Percentiles rank a stretch among this genome's conserved stretches.
Conservation (phyloP, 345 rosid species). For the Arabidopsis suecica region DNA sequence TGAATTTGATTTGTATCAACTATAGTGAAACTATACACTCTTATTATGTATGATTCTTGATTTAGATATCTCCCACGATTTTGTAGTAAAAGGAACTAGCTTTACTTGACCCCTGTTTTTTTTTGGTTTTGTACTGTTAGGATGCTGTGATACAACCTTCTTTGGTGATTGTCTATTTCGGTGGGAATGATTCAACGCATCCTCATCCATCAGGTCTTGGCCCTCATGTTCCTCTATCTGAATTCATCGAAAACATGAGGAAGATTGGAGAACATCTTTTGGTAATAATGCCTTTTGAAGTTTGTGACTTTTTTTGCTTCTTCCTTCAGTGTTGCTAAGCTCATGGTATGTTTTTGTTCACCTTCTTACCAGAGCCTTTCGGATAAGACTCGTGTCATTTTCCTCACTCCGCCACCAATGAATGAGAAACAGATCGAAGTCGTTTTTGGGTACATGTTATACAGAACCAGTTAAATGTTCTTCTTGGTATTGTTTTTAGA, state of each 20-base stretch:
- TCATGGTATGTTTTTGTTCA: slow-evolving; percentile 10
- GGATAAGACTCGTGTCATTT: slow-evolving; percentile 63
- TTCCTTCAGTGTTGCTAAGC: background rate
- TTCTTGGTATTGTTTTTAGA: background rate
- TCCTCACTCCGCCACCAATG: slow-evolving; percentile 75
- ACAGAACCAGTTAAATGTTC: background rate
- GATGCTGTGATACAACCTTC: slow-evolving; percentile 74
- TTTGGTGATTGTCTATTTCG: slow-evolving; percentile 88
- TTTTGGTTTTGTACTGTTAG: slow-evolving; percentile 42
- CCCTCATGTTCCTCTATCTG: slow-evolving; percentile 88
- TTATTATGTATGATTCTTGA: slow-evolving; percentile 8
- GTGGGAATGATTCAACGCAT: slow-evolving; percentile 84
- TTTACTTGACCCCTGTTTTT: slow-evolving; percentile 8
- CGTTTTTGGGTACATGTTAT: slow-evolving; percentile 41
- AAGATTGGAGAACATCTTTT: slow-evolving; percentile 74
- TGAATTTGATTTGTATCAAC: background rate
- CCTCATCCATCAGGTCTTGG: slow-evolving; percentile 71
- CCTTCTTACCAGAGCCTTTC: slow-evolving; percentile 71
- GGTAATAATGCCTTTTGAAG: slow-evolving; percentile 52
- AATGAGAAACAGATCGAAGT: slow-evolving; percentile 57
- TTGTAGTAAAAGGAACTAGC: background rate
- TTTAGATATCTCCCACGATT: background rate
- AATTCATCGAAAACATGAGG: slow-evolving; percentile 74
- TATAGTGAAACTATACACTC: slow-evolving; percentile 7
- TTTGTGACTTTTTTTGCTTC: slow-evolving; percentile 7